Evolutionary conservation across 2,329 filamentous ascomycete genomes (phyloP), one percentile per base, ranked within the genome.

Genomic region (Neurospora crassa): DNA sequence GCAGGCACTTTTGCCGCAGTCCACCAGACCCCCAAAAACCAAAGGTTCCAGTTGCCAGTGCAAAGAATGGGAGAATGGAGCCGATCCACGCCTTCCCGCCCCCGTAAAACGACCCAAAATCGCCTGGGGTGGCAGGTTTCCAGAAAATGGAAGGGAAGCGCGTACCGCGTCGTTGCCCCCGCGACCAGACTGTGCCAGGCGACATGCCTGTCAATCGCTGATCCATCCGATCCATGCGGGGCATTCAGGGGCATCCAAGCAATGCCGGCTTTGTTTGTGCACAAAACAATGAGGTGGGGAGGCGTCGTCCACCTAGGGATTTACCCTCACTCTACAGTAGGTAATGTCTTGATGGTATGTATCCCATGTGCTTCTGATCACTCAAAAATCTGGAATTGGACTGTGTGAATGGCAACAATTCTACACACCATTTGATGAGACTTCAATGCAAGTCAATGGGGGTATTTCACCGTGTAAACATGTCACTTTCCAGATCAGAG

Each of bases 81-180:
- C 53, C 29, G 53, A 37, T 63, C 53, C 53, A 63, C 53, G 53
- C 53, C 16, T 63, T 63, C 53, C 53, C 53, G 29, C 53, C 53
- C 53, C 53, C 53, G 53, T 63, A 63, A 63, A 34, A 63, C 53
- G 16, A 63, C 24, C 16, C 11, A 29, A 47, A 69, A 63, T 34
- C 29, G 53, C 16, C 69, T 59, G 43, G 53, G 45, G 69, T 68
- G 40, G 37, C 71, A 70, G 68, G 45, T 68, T 72, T 41, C 68
- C 29, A 67, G 53, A 53, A 68, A 63, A 70, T 37, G 70, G 68
- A 73, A 76, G 71, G 70, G 68, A 73, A 76, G 72, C 75, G 75
- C 74, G 74, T 63, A 74, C 74, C 74, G 75, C 75, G 74, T 75
- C 72, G 69, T 74, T 76, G 69, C 73, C 74, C 75, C 75, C 75